A percentile compares a stretch with the other conserved stretches of the same genome.
Conservation (phyloP, 805 yeast species). For the Candida silvicultrix region DNA sequence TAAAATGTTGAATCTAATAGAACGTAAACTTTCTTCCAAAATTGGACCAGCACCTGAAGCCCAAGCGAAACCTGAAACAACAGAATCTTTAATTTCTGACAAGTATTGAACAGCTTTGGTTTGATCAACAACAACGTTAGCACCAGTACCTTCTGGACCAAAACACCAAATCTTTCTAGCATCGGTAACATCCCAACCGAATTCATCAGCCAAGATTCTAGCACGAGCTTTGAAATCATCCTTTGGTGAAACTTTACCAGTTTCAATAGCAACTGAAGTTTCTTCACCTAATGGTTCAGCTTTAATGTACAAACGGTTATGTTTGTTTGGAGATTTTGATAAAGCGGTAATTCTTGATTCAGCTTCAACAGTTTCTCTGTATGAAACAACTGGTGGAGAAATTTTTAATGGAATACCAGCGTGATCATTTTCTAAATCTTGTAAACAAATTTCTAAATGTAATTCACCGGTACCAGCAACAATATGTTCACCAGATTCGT, state of each 20-base stretch:
- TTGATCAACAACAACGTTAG: constrained; percentile 98
- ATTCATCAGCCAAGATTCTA: constrained; percentile 97
- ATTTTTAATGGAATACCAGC: constrained; percentile 98
- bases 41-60: constrained; percentile 99
- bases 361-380: constrained; percentile 96
- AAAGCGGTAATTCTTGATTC: constrained; percentile 95
- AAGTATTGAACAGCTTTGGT: constrained; percentile 99
- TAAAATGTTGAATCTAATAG: constrained; percentile 94
- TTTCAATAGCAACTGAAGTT: constrained; percentile 85
- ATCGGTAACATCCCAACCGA: constrained; percentile 99
- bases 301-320: constrained; percentile 98
- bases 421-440: constrained; percentile 96
- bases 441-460: constrained; percentile 96
- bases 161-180: constrained; percentile 99
- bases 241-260: constrained; percentile 87
- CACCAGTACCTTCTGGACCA: constrained; percentile 99
- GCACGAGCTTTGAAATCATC: constrained; percentile 99
- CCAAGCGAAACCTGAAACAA: constrained; percentile 99
- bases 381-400: constrained; percentile 96
- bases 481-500: constrained; percentile 98
- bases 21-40: constrained; percentile 94
- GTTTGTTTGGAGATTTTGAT: constrained; percentile 99
- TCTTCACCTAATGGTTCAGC: constrained; percentile 97
- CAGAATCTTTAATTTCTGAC: constrained; percentile 98
- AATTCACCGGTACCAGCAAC: constrained; percentile 99